A percentile compares a stretch with the other conserved stretches of the same genome.
These are phyloP conservation scores for Colletotrichum phormii DNA, from an alignment of 2,329 filamentous ascomycete species.

Conservation along the genomic window DNA sequence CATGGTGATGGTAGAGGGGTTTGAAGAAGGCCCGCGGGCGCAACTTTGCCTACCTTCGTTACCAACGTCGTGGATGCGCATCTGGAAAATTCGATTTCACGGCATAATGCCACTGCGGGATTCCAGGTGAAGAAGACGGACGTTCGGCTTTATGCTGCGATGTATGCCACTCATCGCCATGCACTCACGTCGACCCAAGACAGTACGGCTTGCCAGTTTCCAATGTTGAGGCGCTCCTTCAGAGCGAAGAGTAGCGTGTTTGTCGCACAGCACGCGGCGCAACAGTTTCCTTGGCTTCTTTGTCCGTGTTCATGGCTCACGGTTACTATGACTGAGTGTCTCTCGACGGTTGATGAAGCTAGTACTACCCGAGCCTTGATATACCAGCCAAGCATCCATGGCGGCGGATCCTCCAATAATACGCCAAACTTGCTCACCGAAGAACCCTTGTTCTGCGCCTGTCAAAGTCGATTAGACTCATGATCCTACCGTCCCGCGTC, in stretches of 20 bases:
- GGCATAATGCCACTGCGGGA: neutral
- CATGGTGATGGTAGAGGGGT: neutral
- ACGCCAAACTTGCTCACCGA: neutral
- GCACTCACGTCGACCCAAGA: neutral
- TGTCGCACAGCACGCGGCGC: neutral
- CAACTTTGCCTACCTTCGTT: neutral
- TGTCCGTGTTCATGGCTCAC: slow-evolving; percentile 12
- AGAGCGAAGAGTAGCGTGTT: neutral
- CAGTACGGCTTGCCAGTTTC: neutral
- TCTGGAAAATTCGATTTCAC: neutral
- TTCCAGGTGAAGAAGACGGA: no score
- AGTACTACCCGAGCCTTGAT: neutral
- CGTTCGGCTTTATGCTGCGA: neutral
- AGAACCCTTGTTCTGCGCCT: neutral
- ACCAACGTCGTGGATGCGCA: neutral
- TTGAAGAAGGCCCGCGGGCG: neutral
- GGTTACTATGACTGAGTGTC: neutral
- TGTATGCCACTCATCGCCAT: neutral
- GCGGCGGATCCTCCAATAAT: neutral
- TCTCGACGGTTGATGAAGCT: neutral
- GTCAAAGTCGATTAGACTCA: neutral
- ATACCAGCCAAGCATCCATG: neutral
- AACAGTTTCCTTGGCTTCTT: slow-evolving; percentile 17
- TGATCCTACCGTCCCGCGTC: neutral
- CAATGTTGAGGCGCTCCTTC: neutral